phyloP scores from a whole-genome alignment of 495 filamentous ascomycete species.

The Letharia lupina region DNA sequence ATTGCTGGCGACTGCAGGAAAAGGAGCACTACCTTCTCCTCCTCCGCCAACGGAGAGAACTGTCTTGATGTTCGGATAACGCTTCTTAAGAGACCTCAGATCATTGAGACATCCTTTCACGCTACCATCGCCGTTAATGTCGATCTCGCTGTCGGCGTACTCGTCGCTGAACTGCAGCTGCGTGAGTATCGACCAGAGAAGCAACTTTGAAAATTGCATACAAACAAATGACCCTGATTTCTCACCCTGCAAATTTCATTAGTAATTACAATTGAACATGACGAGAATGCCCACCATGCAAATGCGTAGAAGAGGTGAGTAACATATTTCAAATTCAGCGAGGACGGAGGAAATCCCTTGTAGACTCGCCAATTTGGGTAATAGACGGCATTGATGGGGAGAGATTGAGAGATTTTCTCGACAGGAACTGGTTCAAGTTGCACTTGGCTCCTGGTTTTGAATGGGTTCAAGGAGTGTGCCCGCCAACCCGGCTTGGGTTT shows the following conservation, averaged over 20 bases:
- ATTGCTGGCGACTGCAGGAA: constrained; percentile 62
- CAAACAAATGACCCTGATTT: constrained; percentile 13
- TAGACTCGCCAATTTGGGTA: constrained; percentile 79
- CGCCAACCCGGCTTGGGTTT: not conserved
- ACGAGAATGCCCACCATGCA: constrained; percentile 46
- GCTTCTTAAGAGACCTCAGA: constrained; percentile 64
- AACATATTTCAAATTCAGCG: constrained; percentile 58
- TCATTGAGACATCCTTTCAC: constrained; percentile 69
- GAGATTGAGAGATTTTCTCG: not conserved
- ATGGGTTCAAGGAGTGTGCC: constrained; percentile 7
- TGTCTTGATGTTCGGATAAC: constrained; percentile 66
- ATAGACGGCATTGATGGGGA: constrained; percentile 23
- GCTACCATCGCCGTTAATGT: constrained; percentile 53
- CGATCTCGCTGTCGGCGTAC: constrained; percentile 71
- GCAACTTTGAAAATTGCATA: not conserved
- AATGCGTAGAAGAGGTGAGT: constrained; percentile 88
- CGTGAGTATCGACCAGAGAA: not conserved
- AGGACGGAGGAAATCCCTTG: constrained; percentile 65
- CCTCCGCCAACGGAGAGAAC: constrained; percentile 85
- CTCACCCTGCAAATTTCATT: constrained; percentile 15
- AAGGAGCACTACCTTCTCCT: constrained; percentile 66
- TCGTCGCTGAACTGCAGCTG: constrained; percentile 67
- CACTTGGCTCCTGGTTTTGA: constrained; percentile 6
- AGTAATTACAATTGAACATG: constrained; percentile 21
- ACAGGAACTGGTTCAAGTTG: not conserved